A percentile compares a stretch with the other conserved stretches of the same genome.
Evolutionary conservation across 2,329 filamentous ascomycete species (phyloP).

Genomic region (Hypoxylon sp.): DNA sequence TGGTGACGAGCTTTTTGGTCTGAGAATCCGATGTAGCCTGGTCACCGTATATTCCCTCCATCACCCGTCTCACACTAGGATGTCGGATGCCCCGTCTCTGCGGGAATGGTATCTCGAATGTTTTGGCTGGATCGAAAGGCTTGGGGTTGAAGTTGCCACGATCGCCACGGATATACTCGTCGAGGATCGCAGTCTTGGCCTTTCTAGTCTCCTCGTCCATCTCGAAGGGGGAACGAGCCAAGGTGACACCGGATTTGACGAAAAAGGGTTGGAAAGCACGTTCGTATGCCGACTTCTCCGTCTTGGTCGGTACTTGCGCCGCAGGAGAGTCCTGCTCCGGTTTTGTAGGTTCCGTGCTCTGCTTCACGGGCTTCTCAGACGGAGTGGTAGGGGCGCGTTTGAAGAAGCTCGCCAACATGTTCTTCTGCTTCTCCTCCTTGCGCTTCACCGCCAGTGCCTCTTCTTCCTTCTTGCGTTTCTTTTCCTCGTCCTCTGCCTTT

Average conservation of each 20-base stretch:
- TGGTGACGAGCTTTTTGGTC: constrained; percentile 45
- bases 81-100: constrained; percentile 56
- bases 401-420: constrained; percentile 39
- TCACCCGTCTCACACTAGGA: constrained; percentile 66
- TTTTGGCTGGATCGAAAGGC: constrained; percentile 54
- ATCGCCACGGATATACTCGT: constrained; percentile 59
- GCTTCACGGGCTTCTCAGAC: constrained; percentile 33
- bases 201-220: constrained; percentile 65
- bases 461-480: constrained; percentile 52
- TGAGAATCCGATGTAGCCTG: constrained; percentile 52
- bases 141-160: constrained; percentile 54
- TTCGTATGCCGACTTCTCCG: constrained; percentile 63
- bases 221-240: constrained; percentile 68
- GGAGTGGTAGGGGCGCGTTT: constrained; percentile 39
- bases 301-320: constrained; percentile 38
- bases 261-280: constrained; percentile 84
- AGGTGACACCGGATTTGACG: constrained; percentile 73
- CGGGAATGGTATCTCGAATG: constrained; percentile 55
- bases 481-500: constrained; percentile 51
- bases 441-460: constrained; percentile 50
- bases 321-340: constrained; percentile 35
- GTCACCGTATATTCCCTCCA: constrained; percentile 61
- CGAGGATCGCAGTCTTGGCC: constrained; percentile 60
- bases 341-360: constrained; percentile 17
- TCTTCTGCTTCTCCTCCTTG: constrained; percentile 53